A percentile compares a stretch with the other conserved stretches of the same genome.
Conservation (phyloP, 768 basidiomycete species). For the Lactifluus rugatus region DNA sequence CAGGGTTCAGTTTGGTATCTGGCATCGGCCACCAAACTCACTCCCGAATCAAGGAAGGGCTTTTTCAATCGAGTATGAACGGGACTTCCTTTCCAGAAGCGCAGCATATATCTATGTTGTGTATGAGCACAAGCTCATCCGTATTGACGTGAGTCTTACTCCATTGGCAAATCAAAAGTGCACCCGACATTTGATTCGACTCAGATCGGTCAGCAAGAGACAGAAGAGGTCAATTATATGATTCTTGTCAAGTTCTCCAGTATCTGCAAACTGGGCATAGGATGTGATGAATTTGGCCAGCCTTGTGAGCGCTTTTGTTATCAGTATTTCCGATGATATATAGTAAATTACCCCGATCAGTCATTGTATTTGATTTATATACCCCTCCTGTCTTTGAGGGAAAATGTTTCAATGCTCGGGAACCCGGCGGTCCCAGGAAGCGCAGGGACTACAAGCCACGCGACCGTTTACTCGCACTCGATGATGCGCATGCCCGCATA, state of each 20-base stretch:
- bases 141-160: conserved; percentile 40
- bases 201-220: conserved; percentile 2
- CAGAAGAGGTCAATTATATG: neutral
- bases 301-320: neutral
- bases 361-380: conserved; percentile 5
- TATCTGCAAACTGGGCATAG: conserved; percentile 7
- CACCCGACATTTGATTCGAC: neutral
- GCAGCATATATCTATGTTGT: conserved; percentile 50
- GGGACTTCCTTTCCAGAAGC: conserved; percentile 34
- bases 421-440: conserved; percentile 29
- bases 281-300: neutral
- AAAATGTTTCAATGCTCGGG: conserved; percentile 45
- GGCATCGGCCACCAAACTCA: conserved; percentile 29
- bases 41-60: conserved; percentile 17
- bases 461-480: conserved; percentile 48
- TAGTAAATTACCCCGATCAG: neutral
- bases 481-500: conserved; percentile 46
- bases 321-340: neutral
- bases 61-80: conserved; percentile 66
- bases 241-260: conserved; percentile 10
- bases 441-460: conserved; percentile 30
- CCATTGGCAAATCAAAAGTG: neutral
- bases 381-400: conserved; percentile 53
- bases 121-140: conserved; percentile 58
- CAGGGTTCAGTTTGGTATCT: conserved; percentile 58